Base-by-base conservation (phyloP, 345 rosid genomes). In the Turnera subulata region DNA sequence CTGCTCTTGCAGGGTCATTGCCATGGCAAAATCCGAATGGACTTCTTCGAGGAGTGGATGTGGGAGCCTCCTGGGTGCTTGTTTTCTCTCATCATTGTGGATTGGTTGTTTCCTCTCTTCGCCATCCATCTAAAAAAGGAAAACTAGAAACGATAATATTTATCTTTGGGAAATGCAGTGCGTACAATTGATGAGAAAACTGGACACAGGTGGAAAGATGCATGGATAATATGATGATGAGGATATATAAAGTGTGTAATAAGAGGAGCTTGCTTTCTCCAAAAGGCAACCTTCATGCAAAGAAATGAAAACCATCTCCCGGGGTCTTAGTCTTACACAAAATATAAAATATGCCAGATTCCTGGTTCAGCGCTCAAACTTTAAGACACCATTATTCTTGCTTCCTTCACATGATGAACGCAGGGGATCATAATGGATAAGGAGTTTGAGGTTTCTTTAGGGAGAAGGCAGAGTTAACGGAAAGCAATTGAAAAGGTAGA, bases 1-100 rank as follows among this genome's bases (percentile, higher is more conserved):
- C 48, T 62, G 76, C 10, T 73, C 79, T 44, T 59, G 84, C 60
- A 77, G 5, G 13, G 66, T 63, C 65, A 77, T 59, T 19, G 81
- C 82, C 8, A 63, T 16, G 14, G 78, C 71, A 16, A 59, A 67
- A 58, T 84, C 82, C 0, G 82, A 63, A 59, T 63, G 68, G 4
- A 64, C 74, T 62, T 80, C 76, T 16, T 81, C 59, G 6, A 63
- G 65, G 15, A 55, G 68, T 1, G 59, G 35, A 10, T 40, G 32
- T 11, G 78, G 62, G 0, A 20, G 62, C 56, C 76, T 66, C 33
- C 72, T 64, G 6, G 75, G 35, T 11, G 69, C 59, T 24, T 64
- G 67, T 38, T 76, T 69, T 10, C 58, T 44, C 44, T 70, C 69
- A 23, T 77, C 58, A 29, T 66, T 55, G 13, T 69, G 70, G 63